Evolutionary conservation across 139 green algal genomes (phyloP), one percentile per base, ranked within the genome.

Genomic region (Micractinium conductrix): DNA sequence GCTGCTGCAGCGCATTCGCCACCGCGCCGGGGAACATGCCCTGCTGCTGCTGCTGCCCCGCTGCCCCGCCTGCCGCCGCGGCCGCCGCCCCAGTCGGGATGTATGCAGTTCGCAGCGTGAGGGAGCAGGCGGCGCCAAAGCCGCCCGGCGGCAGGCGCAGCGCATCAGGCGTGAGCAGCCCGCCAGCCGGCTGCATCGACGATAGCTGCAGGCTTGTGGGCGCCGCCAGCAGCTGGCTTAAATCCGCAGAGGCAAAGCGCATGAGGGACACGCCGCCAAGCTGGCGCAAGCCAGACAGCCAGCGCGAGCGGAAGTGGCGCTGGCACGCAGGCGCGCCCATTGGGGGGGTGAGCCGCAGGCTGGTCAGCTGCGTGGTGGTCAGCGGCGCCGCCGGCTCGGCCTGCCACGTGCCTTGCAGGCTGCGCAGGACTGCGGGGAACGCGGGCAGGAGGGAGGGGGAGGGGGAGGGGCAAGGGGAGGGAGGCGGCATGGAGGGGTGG

Each of bases 311-410:
- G 62, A 83, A 83, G 62, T 9, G 12, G 62, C 78, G 78, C 42
- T 45, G 78, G 30, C 42, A 8, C 19, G 42, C 19, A n/a, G 35
- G 42, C 38, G 78, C 78, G 60, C 62, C 78, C 33, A 74, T 42
- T n/a, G 62, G 42, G 42, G 78, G 62, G 19, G 78, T 83, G 9
- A 83, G 65, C 9, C 62, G 60, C 62, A 83, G 78, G 62, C 78
- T 74, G 62, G 3, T 63, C 30, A 83, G 78, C n/a, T 63, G n/a
- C 42, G n/a, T 30, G 30, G 62, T 4, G 30, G 42, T 62, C 60
- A 74, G 62, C 21, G 78, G 60, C 42, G 43, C 62, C 38, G 48
- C 38, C 2, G 78, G 78, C 78, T 74, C 78, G 78, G n/a, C 30
- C 7, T 43, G 63, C 78, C 78, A 83, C 16, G 43, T 62, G n/a